A percentile compares a stretch with the other conserved stretches of the same genome.
phyloP scores from a whole-genome alignment of 1,284 basidiomycete species.

The Schizophyllum amplum region DNA sequence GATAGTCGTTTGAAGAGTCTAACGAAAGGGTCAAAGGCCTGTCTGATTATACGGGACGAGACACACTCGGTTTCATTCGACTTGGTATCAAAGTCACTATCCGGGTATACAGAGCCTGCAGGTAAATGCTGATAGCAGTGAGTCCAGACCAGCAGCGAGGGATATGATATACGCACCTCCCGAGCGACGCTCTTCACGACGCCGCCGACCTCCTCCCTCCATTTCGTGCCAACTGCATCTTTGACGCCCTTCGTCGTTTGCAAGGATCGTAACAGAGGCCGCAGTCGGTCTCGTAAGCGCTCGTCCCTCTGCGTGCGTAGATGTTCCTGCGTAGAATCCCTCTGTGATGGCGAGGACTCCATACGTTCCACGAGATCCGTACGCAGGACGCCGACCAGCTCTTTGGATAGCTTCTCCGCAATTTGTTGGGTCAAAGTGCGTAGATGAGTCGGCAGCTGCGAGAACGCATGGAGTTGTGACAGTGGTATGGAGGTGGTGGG shows the following conservation, averaged over 20 bases:
- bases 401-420: constrained; percentile 68
- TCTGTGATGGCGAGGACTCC: constrained; percentile 22
- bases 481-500: constrained; percentile 28
- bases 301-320: constrained; percentile 14
- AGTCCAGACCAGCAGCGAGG: background rate
- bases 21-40: background rate
- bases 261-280: constrained; percentile 70
- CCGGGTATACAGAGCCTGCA: background rate
- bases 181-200: constrained; percentile 59
- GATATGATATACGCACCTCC: constrained; percentile 27
- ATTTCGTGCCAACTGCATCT: constrained; percentile 54
- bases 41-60: background rate
- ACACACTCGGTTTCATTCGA: background rate
- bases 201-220: constrained; percentile 68
- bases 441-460: constrained; percentile 63
- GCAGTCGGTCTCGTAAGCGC: constrained; percentile 50
- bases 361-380: constrained; percentile 58
- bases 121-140: constrained; percentile 1
- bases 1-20: constrained; percentile 53
- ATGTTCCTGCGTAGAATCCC: constrained; percentile 6
- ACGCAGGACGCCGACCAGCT: constrained; percentile 66
- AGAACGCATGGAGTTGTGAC: constrained; percentile 62
- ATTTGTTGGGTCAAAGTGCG: constrained; percentile 63
- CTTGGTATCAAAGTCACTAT: background rate
- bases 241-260: constrained; percentile 69